A percentile compares a stretch with the other conserved stretches of the same genome.
Conservation (phyloP, 2,329 filamentous ascomycete species). For the Scedosporium minutisporum region DNA sequence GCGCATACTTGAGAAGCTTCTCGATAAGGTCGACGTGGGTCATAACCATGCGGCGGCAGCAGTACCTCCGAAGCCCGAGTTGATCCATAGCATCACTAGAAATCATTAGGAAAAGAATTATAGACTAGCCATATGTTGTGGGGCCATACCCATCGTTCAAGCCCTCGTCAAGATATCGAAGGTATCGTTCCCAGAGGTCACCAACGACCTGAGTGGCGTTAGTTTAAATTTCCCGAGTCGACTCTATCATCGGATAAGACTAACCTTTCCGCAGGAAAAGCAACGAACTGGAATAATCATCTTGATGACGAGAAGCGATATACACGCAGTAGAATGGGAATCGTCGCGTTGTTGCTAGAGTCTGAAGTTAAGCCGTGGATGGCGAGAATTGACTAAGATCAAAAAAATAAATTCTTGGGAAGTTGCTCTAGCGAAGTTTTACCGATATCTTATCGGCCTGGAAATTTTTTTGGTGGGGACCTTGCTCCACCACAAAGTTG, state of each 20-base stretch:
- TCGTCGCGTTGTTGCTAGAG: neutral
- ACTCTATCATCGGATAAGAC: constrained; percentile 10
- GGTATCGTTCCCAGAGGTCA: constrained; percentile 94
- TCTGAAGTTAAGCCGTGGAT: neutral
- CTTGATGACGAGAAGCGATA: constrained; percentile 23
- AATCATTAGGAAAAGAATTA: constrained; percentile 16
- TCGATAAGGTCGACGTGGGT: constrained; percentile 98
- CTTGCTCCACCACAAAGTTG: neutral
- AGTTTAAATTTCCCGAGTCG: constrained; percentile 11
- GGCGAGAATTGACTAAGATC: neutral
- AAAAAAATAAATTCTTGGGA: constrained; percentile 9
- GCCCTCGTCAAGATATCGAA: constrained; percentile 74
- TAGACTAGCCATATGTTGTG: neutral
- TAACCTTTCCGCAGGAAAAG: constrained; percentile 97
- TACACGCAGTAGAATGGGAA: neutral
- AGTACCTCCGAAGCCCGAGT: constrained; percentile 89
- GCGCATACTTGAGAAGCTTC: constrained; percentile 83
- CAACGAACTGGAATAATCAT: constrained; percentile 99
- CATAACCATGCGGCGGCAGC: constrained; percentile 99
- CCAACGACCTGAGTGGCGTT: constrained; percentile 66
- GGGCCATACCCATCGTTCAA: constrained; percentile 61
- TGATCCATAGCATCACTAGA: constrained; percentile 88
- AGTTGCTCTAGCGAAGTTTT: constrained; percentile 16
- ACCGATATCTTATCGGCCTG: constrained; percentile 30
- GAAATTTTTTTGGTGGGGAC: constrained; percentile 29